Conservation (phyloP, 2,329 filamentous ascomycete species). For the Aphanocladium album region DNA sequence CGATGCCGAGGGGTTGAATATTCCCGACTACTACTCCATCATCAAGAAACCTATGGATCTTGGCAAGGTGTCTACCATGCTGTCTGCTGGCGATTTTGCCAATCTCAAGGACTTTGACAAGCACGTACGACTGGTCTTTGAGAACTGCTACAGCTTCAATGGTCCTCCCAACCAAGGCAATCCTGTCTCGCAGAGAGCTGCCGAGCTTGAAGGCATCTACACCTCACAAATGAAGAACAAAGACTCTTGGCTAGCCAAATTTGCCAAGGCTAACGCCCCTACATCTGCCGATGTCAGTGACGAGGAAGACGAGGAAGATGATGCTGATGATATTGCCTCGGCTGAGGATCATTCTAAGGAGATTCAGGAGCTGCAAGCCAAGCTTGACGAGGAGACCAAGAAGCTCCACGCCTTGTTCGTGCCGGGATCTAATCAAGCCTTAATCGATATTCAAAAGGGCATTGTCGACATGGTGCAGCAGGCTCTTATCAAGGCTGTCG, state of each 20-base stretch:
- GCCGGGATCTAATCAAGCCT: conserved; percentile 45
- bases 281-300: conserved; percentile 60
- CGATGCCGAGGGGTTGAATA: conserved; percentile 88
- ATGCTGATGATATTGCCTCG: conserved; percentile 41
- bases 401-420: conserved; percentile 53
- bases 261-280: conserved; percentile 52
- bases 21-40: conserved; percentile 86
- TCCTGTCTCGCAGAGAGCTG: conserved; percentile 66
- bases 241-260: conserved; percentile 71
- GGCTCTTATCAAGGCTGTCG: conserved; percentile 69
- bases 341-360: conserved; percentile 36
- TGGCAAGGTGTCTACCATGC: conserved; percentile 70
- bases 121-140: conserved; percentile 77
- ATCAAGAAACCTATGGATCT: conserved; percentile 98
- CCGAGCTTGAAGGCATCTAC: conserved; percentile 70
- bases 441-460: conserved; percentile 53
- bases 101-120: conserved; percentile 80
- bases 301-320: conserved; percentile 67
- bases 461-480: conserved; percentile 63
- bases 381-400: conserved; percentile 51
- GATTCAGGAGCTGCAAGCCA: conserved; percentile 48
- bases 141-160: conserved; percentile 93
- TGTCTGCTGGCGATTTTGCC: conserved; percentile 73
- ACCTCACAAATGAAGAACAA: conserved; percentile 72
- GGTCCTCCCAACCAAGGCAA: conserved; percentile 53